Conservation (phyloP, 441 rosid species). For the Bocquillonia castaneifolia region DNA sequence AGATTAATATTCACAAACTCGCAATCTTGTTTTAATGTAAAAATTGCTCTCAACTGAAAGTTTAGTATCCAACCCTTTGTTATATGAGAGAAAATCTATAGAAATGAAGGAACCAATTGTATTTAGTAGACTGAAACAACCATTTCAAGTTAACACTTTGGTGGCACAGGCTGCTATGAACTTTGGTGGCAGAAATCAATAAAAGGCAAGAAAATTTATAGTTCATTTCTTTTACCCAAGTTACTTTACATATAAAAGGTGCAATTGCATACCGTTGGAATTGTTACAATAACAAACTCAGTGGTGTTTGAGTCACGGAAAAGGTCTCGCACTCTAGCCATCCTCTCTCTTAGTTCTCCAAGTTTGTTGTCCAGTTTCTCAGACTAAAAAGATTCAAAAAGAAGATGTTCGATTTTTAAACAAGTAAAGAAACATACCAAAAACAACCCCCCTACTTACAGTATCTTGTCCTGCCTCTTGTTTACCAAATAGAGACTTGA, state of each 20-base stretch:
- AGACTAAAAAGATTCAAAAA: conserved; percentile 34
- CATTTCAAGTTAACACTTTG: not conserved
- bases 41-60: not conserved
- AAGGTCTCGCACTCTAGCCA: conserved; percentile 64
- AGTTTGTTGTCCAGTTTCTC: conserved; percentile 55
- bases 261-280: conserved; percentile 54
- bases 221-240: not conserved
- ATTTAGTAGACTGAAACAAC: not conserved
- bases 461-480: conserved; percentile 37
- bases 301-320: conserved; percentile 51
- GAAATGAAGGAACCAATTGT: not conserved
- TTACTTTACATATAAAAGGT: conserved; percentile 6
- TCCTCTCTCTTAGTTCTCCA: conserved; percentile 56
- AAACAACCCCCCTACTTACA: conserved; percentile 40
- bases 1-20: not conserved
- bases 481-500: conserved; percentile 61
- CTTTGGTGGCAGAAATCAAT: not conserved
- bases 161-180: too few species aligned
- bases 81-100: not conserved
- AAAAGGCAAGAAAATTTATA: too few species aligned
- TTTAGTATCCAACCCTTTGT: not conserved
- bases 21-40: not conserved
- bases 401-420: conserved; percentile 17
- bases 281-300: conserved; percentile 72
- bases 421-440: not conserved